phyloP scores from a whole-genome alignment of 345 rosid species.

The Citrus hindsii region DNA sequence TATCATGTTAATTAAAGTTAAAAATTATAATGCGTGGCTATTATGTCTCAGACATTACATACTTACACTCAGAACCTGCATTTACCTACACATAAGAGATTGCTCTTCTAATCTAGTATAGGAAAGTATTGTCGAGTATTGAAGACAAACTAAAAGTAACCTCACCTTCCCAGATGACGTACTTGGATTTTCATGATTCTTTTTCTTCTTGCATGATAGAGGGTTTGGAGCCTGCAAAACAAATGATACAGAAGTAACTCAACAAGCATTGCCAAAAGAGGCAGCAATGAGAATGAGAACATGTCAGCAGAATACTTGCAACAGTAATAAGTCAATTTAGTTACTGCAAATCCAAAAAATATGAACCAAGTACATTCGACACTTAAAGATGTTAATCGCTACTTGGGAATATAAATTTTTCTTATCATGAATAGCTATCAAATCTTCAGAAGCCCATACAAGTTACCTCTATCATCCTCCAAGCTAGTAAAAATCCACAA shows the following conservation, averaged over 20 bases:
- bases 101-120: background rate
- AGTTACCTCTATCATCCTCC: background rate
- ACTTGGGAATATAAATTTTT: background rate
- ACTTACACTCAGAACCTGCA: background rate
- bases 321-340: background rate
- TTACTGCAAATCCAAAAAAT: background rate
- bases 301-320: background rate
- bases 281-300: background rate
- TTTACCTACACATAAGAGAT: background rate
- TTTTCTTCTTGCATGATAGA: conserved; percentile 78
- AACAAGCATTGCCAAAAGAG: background rate
- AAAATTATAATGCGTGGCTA: background rate
- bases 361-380: background rate
- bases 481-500: background rate
- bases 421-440: background rate
- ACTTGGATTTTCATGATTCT: conserved; percentile 30
- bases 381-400: background rate
- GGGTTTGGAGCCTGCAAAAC: conserved; percentile 83
- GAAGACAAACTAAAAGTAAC: background rate
- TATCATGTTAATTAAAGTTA: background rate
- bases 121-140: background rate
- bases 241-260: conserved; percentile 1
- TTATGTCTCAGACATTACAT: background rate
- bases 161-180: conserved; percentile 37
- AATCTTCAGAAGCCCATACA: background rate